Base-by-base conservation (phyloP, 192 early-diverging fungal genomes). In the Chytriomyces sp. region DNA sequence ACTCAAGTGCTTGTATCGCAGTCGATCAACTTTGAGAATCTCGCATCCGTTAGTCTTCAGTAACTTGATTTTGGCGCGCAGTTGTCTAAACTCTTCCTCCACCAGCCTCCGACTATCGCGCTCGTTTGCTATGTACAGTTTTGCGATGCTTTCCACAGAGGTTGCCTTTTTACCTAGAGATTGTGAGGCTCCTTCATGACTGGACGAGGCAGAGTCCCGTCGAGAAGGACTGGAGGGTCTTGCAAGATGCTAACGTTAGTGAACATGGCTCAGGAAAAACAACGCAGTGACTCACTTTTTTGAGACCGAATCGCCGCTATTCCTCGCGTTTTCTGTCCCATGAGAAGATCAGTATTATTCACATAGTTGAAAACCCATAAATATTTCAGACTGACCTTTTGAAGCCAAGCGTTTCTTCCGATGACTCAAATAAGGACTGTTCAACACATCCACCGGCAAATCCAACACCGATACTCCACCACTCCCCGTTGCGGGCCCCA, bases 71-170 rank as follows among this genome's bases (percentile, higher is more conserved):
- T 59, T 70, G 4, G 56, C n/a, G n/a, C 52, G 44, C 22, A 70
- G 36, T 38, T n/a, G 17, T 12, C 54, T 33, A 70, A 70, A 70
- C 31, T 70, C 68, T 31, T 70, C 68, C n/a, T 70, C 65, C 10
- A 68, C 38, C 14, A 55, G 32, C 52, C 36, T 52, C 41, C 33
- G 19, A 5, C 52, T 37, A 28, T 55, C 53, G 25, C 55, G 52
- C 10, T 68, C 65, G 36, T 34, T 55, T 26, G 33, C 12, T 5
- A 64, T 8, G 44, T 64, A 41, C 39, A 44, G 12, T 22, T 17
- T 7, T 49, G 17, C 17, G n/a, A 64, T 41, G 19, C 8, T 5
- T 28, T 64, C 62, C 10, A 28, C 39, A 38, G 62, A 64, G 22
- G 19, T 44, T 12, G 62, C 26, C 28, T 49, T 64, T 33, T 34